Conservation (phyloP, 495 filamentous ascomycete species). For the Aspergillus haitiensis region DNA sequence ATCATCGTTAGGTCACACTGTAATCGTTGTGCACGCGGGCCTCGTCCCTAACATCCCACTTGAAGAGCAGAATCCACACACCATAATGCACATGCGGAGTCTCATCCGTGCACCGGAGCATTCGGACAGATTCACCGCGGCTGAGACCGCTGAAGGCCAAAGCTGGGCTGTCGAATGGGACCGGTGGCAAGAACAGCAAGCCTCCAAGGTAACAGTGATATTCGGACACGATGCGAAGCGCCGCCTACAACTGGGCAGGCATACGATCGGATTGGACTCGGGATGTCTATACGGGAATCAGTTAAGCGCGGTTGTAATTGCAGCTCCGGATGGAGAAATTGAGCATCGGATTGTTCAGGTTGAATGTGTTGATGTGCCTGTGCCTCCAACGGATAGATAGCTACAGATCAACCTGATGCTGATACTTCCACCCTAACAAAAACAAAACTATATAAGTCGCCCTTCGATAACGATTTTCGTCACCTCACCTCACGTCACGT, state of each 20-base stretch:
- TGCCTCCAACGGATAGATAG: conserved; percentile 5
- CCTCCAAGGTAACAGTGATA: conserved; percentile 25
- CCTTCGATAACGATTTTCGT: too few relatives aligned
- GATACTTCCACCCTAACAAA: too few relatives aligned
- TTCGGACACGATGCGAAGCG: conserved; percentile 35
- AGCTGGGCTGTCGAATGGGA: conserved; percentile 30
- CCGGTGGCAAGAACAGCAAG: conserved; percentile 23
- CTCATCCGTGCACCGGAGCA: conserved; percentile 40
- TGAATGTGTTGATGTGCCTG: conserved; percentile 26
- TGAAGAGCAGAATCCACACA: conserved; percentile 66
- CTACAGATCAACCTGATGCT: background rate
- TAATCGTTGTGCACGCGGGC: conserved; percentile 76
- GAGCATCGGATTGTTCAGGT: conserved; percentile 24
- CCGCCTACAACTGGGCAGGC: conserved; percentile 23
- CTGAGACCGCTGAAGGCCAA: conserved; percentile 24
- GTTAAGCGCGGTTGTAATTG: conserved; percentile 28
- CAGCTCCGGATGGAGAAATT: conserved; percentile 5
- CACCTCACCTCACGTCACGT: too few relatives aligned
- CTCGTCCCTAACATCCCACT: conserved; percentile 65
- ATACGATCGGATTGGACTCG: conserved; percentile 30
- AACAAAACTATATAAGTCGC: too few relatives aligned
- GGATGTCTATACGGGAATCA: conserved; percentile 30
- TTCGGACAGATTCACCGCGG: conserved; percentile 8
- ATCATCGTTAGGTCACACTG: conserved; percentile 41
- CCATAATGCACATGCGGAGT: conserved; percentile 81